Evolutionary conservation across 2,329 filamentous ascomycete species (phyloP), one percentile per base, ranked within the genome.

Genomic region (Zymoseptoria crescenta): DNA sequence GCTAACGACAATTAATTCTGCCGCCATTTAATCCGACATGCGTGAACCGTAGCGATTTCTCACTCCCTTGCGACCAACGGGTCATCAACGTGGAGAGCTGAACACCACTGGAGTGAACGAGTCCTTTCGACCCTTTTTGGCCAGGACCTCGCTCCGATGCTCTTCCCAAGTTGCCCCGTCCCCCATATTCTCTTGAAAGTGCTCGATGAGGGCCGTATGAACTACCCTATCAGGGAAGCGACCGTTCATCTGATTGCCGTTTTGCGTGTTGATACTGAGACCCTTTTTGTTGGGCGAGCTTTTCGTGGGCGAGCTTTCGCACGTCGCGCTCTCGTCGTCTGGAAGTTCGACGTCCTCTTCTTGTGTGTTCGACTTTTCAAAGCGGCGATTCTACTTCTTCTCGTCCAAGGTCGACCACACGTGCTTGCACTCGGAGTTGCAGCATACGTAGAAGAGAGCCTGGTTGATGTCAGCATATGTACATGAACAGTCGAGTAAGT

Each of bases 391-490:
- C 65, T 69, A 69, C 51, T 67, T 64, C 58, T 65, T 61, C 20
- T 62, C 58, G 50, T 70, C 65, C 30, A 71, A 65, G 45, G 70
- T 72, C 55, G 69, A 71, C 74, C 91, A 96, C 70, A 96, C 94
- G 73, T 93, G 85, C 76, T 91, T 91, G 77, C 94, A 99, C 61
- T 87, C 85, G 13, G 35, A 16, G 35, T 45, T 45, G 79, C 89
- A 94, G 81, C 94, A 99, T 58, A 99, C 94, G 65, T 76, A 80
- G 70, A 80, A 81, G 49, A 80, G 74, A 70, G 76, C 77, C 78
- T 80, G 62, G 30, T 52, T 35, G 27, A 20, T 8, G 52, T 62
- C 49, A 64, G 57, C 49, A 53, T 35, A 16, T 30, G 59, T 59
- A 7, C 59, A 49, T 52, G 56, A 70, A 49, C 35, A 49, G 45